Conservation (phyloP, 352 stramenopile species). For the Globisporangium paddicum region DNA sequence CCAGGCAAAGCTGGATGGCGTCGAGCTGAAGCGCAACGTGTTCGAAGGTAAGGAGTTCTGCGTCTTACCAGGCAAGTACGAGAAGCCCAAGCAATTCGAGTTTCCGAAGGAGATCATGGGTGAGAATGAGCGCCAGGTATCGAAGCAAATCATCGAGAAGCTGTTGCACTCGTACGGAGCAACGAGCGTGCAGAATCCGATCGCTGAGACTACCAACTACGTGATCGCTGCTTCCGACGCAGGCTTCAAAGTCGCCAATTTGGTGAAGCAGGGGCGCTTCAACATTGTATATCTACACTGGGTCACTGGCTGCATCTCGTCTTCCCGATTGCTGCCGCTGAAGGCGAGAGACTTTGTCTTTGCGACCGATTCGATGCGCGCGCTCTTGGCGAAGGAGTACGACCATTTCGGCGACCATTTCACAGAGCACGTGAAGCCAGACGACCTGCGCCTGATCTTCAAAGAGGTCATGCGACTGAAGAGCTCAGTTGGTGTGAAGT, state of each 20-base stretch:
- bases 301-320: conserved; percentile 42
- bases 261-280: conserved; percentile 78
- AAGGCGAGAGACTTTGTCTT: conserved; percentile 72
- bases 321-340: conserved; percentile 25
- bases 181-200: conserved; percentile 73
- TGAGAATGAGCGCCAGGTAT: conserved; percentile 23
- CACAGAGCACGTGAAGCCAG: conserved; percentile 41
- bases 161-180: conserved; percentile 63
- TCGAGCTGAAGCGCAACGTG: conserved; percentile 52
- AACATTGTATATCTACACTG: conserved; percentile 68
- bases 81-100: conserved; percentile 8
- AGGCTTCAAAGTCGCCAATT: conserved; percentile 75
- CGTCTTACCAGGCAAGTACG: conserved; percentile 75
- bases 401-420: conserved; percentile 73
- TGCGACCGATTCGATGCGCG: conserved; percentile 47
- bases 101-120: conserved; percentile 33
- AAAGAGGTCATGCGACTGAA: conserved; percentile 23
- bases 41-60: conserved; percentile 75
- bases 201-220: conserved; percentile 54
- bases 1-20: conserved; percentile 46
- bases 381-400: conserved; percentile 60
- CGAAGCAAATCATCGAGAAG: conserved; percentile 76
- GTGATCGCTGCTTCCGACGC: conserved; percentile 55
- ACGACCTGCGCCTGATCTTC: conserved; percentile 52
- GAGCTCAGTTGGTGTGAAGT: neutral